Evolutionary conservation across 306 rosid genomes (phyloP).

Genomic region (Prunus padus): DNA sequence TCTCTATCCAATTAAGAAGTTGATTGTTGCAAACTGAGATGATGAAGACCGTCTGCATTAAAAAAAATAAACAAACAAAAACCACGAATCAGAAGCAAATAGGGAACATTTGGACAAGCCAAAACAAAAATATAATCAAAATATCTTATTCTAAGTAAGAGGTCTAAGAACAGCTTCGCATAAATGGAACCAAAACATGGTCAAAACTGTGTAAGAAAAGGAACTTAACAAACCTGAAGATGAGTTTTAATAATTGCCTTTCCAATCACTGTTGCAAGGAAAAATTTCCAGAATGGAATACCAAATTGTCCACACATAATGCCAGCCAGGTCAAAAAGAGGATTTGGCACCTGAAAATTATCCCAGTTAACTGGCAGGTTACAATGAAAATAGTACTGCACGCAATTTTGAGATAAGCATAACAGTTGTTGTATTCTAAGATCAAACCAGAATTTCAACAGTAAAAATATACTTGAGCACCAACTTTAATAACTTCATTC

Average conservation of each 20-base stretch:
- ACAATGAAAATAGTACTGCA: constrained; percentile 2
- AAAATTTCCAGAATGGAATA: constrained; percentile 84
- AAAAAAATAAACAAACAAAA: constrained; percentile 6
- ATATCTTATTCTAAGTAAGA: not conserved
- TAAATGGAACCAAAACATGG: not conserved
- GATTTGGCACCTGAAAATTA: constrained; percentile 87
- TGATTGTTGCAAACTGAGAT: constrained; percentile 96
- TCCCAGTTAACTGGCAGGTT: constrained; percentile 19
- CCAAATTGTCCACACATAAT: constrained; percentile 99
- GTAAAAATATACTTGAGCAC: not conserved
- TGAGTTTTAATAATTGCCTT: constrained; percentile 95
- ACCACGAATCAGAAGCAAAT: constrained; percentile 8
- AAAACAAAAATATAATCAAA: not conserved
- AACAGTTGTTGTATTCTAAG: not conserved
- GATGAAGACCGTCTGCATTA: constrained; percentile 72
- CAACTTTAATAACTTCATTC: not conserved
- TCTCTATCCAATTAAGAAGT: constrained; percentile 92
- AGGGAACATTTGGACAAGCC: not conserved
- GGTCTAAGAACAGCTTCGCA: not conserved
- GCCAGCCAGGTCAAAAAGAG: constrained; percentile 98
- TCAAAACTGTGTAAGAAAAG: not conserved
- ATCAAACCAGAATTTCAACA: not conserved
- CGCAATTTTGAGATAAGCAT: not conserved
- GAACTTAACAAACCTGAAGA: constrained; percentile 71
- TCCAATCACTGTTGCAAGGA: constrained; percentile 84